phyloP scores from a whole-genome alignment of 2,329 filamentous ascomycete genomes.

The Aspergillus tamarii region DNA sequence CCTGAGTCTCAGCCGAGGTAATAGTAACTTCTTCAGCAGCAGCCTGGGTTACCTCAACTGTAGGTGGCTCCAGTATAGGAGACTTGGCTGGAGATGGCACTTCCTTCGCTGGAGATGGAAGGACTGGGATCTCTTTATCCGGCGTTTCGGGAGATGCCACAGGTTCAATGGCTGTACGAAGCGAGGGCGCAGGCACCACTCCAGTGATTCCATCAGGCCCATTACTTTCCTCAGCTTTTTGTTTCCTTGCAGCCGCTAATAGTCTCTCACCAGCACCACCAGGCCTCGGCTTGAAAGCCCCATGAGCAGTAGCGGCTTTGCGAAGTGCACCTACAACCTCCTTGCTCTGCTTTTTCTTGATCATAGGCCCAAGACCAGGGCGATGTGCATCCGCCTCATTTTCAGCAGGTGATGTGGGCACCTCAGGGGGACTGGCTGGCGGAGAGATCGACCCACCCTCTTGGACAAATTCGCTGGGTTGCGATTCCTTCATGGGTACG shows the following conservation, averaged over 20 bases:
- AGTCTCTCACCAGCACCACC: constrained; percentile 85
- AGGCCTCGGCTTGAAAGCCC: constrained; percentile 81
- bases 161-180: constrained; percentile 46
- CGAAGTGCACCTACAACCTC: constrained; percentile 75
- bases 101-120: constrained; percentile 22
- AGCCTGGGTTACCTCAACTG: constrained; percentile 43
- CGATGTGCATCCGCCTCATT: constrained; percentile 59
- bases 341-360: constrained; percentile 75
- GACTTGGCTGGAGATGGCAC: constrained; percentile 16
- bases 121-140: constrained; percentile 32
- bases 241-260: constrained; percentile 58
- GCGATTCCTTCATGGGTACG: constrained; percentile 10
- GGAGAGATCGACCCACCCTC: constrained; percentile 16
- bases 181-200: constrained; percentile 77
- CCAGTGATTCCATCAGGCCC: constrained; percentile 88
- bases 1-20: constrained; percentile 25
- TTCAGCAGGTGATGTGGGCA: constrained; percentile 34
- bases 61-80: constrained; percentile 32
- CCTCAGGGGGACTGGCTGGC: constrained; percentile 19
- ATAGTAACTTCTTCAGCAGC: constrained; percentile 34
- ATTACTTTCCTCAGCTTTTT: constrained; percentile 57
- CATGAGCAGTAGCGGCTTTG: constrained; percentile 73
- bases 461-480: constrained; percentile 12
- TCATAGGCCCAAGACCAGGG: constrained; percentile 88
- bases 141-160: constrained; percentile 33